Conservation (phyloP, 2,329 filamentous ascomycete genomes). For the Alternaria tenuissima region DNA sequence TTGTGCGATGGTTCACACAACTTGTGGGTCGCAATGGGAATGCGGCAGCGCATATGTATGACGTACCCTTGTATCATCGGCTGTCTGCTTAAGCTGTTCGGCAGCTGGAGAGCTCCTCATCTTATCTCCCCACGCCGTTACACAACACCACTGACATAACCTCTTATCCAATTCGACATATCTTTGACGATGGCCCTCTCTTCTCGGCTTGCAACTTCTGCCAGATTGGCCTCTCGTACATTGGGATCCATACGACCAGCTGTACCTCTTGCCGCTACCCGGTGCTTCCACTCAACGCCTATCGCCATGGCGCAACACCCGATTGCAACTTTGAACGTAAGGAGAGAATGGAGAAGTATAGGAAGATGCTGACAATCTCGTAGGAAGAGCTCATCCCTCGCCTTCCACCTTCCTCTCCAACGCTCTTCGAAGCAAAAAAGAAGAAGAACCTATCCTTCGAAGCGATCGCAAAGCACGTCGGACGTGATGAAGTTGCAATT, state of each 20-base stretch:
- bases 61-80: slow-evolving; percentile 23
- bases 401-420: slow-evolving; percentile 74
- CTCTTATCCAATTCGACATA: slow-evolving; percentile 22
- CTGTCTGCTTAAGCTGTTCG: slow-evolving; percentile 24
- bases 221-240: slow-evolving; percentile 42
- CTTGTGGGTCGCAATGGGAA: slow-evolving; percentile 6
- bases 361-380: slow-evolving; percentile 17
- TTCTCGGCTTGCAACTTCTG: slow-evolving; percentile 41
- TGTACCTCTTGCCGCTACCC: slow-evolving; percentile 31
- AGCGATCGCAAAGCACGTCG: slow-evolving; percentile 74
- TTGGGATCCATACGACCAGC: slow-evolving; percentile 38
- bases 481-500: slow-evolving; percentile 81
- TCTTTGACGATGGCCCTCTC: slow-evolving; percentile 34
- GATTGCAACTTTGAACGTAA: slow-evolving; percentile 51
- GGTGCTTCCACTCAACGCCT: slow-evolving; percentile 38
- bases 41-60: slow-evolving; percentile 14
- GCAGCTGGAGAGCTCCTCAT: slow-evolving; percentile 21
- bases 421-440: slow-evolving; percentile 84
- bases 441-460: slow-evolving; percentile 79
- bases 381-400: slow-evolving; percentile 72
- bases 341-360: neutral
- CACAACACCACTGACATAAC: slow-evolving; percentile 12
- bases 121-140: slow-evolving; percentile 29
- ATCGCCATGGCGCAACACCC: slow-evolving; percentile 48
- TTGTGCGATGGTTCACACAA: neutral